Evolutionary conservation across 2,329 filamentous ascomycete species (phyloP).

Genomic region (Aspergillus piperis): DNA sequence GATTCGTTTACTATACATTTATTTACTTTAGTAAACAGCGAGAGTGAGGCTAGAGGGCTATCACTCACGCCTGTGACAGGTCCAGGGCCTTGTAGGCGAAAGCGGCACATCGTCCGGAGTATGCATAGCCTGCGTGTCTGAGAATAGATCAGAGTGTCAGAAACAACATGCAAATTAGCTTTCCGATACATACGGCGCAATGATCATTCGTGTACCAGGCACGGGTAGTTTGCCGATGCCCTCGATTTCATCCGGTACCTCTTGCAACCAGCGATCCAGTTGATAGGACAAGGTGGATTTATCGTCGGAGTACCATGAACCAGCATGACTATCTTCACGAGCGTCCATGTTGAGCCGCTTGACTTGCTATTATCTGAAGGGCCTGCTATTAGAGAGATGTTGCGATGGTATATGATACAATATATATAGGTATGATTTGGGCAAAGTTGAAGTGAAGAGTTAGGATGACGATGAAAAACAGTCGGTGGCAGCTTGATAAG

Average conservation of each 20-base stretch:
- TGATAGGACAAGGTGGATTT: conserved; percentile 62
- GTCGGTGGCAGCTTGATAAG: conserved; percentile 9
- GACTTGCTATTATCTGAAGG: background rate
- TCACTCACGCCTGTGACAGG: conserved; percentile 67
- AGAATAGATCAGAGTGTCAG: conserved; percentile 15
- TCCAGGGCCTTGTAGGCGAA: conserved; percentile 93
- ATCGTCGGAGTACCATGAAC: conserved; percentile 78
- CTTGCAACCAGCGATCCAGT: conserved; percentile 72
- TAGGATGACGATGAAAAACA: background rate
- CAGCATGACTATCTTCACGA: conserved; percentile 72
- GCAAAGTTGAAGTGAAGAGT: background rate
- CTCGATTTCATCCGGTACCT: conserved; percentile 67
- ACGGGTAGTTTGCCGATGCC: conserved; percentile 68
- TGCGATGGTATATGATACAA: background rate
- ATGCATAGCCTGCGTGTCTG: conserved; percentile 91
- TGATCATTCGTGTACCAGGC: conserved; percentile 75
- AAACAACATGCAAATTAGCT: background rate
- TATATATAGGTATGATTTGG: background rate
- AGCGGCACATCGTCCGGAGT: conserved; percentile 87
- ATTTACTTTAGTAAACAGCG: background rate
- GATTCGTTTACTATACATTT: conserved; percentile 67
- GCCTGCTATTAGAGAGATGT: background rate
- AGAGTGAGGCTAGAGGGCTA: background rate
- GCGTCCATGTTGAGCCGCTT: conserved; percentile 35
- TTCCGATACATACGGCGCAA: conserved; percentile 73